Conservation (phyloP, 345 rosid genomes). For the Boechera retrofracta region DNA sequence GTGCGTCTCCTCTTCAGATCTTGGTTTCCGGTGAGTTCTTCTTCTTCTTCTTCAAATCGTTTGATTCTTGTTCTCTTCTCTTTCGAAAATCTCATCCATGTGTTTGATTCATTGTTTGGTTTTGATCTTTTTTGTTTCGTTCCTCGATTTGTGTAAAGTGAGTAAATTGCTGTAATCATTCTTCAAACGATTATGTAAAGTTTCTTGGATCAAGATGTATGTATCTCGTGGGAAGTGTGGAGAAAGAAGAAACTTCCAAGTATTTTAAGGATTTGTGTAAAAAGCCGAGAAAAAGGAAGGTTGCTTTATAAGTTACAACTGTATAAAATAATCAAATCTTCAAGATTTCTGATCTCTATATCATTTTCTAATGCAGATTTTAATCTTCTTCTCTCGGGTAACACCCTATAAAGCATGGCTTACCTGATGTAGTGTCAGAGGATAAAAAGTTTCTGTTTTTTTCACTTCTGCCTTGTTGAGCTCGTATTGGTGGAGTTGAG, state of each 20-base stretch:
- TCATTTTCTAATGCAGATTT: slow-evolving; percentile 16
- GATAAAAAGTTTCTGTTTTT: background rate
- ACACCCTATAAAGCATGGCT: background rate
- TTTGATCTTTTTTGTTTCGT: background rate
- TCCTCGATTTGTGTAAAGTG: background rate
- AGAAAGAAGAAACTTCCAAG: background rate
- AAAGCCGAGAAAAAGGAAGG: slow-evolving; percentile 2
- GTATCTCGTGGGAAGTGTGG: background rate
- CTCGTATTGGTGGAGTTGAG: slow-evolving; percentile 33
- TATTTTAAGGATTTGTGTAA: background rate
- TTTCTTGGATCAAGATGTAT: slow-evolving; percentile 22
- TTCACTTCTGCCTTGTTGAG: slow-evolving; percentile 26
- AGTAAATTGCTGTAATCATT: slow-evolving; percentile 4
- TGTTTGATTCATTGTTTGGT: slow-evolving; percentile 17
- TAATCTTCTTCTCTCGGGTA: background rate
- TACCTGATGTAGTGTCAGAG: slow-evolving; percentile 39
- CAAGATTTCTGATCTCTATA: background rate
- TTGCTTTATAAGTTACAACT: background rate
- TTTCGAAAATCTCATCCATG: slow-evolving; percentile 1
- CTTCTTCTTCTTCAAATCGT: slow-evolving; percentile 1
- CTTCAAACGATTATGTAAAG: background rate
- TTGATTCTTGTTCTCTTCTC: background rate
- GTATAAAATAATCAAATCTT: slow-evolving; percentile 2
- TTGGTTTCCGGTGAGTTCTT: slow-evolving; percentile 31
- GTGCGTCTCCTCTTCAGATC: slow-evolving; percentile 11